Evolutionary conservation across 352 stramenopile genomes (phyloP), one percentile per base, ranked within the genome.

Genomic region (Globisporangium yorkense): DNA sequence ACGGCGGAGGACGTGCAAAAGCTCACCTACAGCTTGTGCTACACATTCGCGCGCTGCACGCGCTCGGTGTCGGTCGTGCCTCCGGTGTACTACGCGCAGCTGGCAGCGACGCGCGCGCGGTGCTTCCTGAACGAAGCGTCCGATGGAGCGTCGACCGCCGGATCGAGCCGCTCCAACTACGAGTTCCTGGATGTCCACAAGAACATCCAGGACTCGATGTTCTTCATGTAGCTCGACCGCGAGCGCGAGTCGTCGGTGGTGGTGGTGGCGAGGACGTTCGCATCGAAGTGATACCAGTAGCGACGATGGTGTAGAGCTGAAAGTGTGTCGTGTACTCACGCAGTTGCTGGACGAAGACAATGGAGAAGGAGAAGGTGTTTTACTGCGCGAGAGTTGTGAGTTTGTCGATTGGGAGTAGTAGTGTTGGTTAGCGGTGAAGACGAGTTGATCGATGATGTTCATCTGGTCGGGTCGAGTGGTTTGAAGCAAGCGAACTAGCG

Each of bases 11-110:
- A 79, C 16, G 27, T 85, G 0, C 70, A 87, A 31, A 45, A 57
- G 4, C 61, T 87, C 3, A 76, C 64, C 16, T 84, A 84, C 56
- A 63, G 55, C 27, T 41, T 91, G 31, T 82, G 74, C 65, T 88
- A 88, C 63, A 87, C 72, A 54, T 90, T 80, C 57, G 71, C 72
- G 39, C 71, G 79, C 18, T 89, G 77, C 67, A 92, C 79, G 33
- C 74, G 83, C n/a, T 84, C 72, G 15, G 80, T 89, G 10, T 82
- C 78, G 27, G 67, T 89, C 24, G 75, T 87, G 7, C 75, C 79
- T 5, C 74, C 84, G 0, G 76, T 87, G 47, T 87, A 87, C 64
- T 92, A 92, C 51, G 70, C 80, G 16, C 72, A 87, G 51, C 61
- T 92, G 10, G 72, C 82, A 15, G 82, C 75, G 5, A 71, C 80